Percentiles rank a stretch among this genome's conserved stretches.
These are phyloP conservation scores for Penicillium mononematosum DNA, from an alignment of 495 filamentous ascomycete species.

Conservation along the genomic window DNA sequence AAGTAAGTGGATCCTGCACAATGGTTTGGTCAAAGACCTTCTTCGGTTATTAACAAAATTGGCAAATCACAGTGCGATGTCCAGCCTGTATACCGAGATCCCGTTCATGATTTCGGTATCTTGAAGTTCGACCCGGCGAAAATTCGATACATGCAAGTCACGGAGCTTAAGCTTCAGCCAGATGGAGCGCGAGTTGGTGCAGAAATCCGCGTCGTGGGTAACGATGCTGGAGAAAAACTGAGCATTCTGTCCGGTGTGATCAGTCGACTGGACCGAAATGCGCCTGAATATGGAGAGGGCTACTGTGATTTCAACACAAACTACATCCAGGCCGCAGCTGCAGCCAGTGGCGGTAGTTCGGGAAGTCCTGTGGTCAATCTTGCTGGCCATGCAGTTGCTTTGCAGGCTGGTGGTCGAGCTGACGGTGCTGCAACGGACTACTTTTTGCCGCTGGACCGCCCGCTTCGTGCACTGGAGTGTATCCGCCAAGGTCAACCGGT, in stretches of 20 bases:
- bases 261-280: constrained; percentile 91
- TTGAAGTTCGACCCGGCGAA: constrained; percentile 91
- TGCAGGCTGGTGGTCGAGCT: constrained; percentile 90
- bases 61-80: constrained; percentile 72
- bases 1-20: constrained; percentile 47
- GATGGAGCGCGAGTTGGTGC: constrained; percentile 84
- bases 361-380: constrained; percentile 97
- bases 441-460: constrained; percentile 91
- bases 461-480: constrained; percentile 79
- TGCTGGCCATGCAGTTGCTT: constrained; percentile 85
- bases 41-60: not conserved
- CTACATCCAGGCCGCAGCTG: constrained; percentile 97
- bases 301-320: constrained; percentile 99
- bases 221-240: constrained; percentile 97
- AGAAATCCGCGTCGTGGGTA: constrained; percentile 96
- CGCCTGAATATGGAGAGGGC: constrained; percentile 95
- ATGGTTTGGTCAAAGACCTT: not conserved
- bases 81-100: constrained; percentile 96
- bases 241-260: constrained; percentile 98
- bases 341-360: constrained; percentile 93
- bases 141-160: constrained; percentile 93
- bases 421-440: constrained; percentile 98
- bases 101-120: constrained; percentile 97
- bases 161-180: constrained; percentile 76
- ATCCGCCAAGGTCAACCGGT: constrained; percentile 73